A percentile compares a stretch with the other conserved stretches of the same genome.
phyloP scores from a whole-genome alignment of 148 eudicot genomes.

The Agrostemma githago region DNA sequence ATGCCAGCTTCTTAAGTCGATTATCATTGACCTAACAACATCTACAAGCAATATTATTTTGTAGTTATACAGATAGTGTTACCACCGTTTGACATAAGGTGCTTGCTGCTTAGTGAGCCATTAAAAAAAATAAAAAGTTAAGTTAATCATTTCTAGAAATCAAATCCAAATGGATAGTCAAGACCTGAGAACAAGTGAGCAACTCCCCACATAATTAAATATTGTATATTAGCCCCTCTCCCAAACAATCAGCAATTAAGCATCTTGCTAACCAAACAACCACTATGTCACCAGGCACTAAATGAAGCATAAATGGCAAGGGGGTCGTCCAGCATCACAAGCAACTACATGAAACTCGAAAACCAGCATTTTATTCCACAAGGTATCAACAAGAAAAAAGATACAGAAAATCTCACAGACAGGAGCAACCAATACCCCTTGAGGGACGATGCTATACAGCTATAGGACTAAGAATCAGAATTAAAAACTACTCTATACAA shows the following conservation, averaged over 20 bases:
- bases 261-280: not conserved
- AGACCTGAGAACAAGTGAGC: not conserved
- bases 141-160: not conserved
- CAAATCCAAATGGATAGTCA: not conserved
- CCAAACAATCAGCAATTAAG: not conserved
- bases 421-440: not conserved
- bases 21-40: not conserved
- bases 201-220: not conserved
- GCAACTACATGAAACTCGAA: not conserved
- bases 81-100: too few relatives aligned
- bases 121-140: too few relatives aligned
- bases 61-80: not conserved
- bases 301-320: constrained; percentile 1
- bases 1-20: not conserved
- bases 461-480: not conserved
- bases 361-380: not conserved
- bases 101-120: too few relatives aligned
- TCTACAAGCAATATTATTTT: not conserved
- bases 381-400: not conserved
- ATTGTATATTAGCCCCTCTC: not conserved
- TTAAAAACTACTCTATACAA: not conserved
- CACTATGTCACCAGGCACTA: not conserved
- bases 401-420: not conserved
- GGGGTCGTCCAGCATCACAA: not conserved
- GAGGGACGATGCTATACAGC: not conserved